Evolutionary conservation across 2,329 filamentous ascomycete species (phyloP).

Genomic region (Didymella sp.): DNA sequence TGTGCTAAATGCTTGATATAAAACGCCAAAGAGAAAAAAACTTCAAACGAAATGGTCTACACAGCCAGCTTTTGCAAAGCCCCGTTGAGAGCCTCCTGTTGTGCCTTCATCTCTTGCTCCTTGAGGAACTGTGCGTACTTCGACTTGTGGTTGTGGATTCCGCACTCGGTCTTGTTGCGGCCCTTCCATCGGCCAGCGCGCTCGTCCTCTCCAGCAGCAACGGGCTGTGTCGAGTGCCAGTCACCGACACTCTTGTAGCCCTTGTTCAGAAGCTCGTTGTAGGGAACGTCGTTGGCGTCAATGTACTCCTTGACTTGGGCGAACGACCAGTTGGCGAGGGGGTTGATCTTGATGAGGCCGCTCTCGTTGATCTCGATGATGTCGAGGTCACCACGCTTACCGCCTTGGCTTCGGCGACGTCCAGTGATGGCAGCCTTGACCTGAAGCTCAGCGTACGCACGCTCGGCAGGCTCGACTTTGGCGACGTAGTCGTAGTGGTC

Average conservation of each 20-base stretch:
- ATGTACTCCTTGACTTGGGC: constrained; percentile 88
- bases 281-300: constrained; percentile 84
- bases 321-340: constrained; percentile 93
- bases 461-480: constrained; percentile 95
- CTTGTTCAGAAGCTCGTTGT: constrained; percentile 86
- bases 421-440: constrained; percentile 93
- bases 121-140: constrained; percentile 86
- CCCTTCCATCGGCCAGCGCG: constrained; percentile 97
- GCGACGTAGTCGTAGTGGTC: constrained; percentile 96
- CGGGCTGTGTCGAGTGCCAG: constrained; percentile 94
- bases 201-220: constrained; percentile 92
- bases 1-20: constrained; percentile 48
- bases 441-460: constrained; percentile 85
- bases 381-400: constrained; percentile 86
- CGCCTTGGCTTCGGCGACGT: constrained; percentile 88
- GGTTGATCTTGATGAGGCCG: constrained; percentile 96
- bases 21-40: constrained; percentile 31
- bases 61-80: constrained; percentile 41
- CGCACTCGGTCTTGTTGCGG: constrained; percentile 93
- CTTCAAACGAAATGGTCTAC: constrained; percentile 25
- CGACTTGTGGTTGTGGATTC: constrained; percentile 97
- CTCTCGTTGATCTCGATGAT: constrained; percentile 93
- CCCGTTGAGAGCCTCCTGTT: constrained; percentile 44
- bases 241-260: constrained; percentile 99
- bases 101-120: constrained; percentile 71